Conservation (phyloP, 2,329 filamentous ascomycete genomes). For the Aspergillus chevalieri region DNA sequence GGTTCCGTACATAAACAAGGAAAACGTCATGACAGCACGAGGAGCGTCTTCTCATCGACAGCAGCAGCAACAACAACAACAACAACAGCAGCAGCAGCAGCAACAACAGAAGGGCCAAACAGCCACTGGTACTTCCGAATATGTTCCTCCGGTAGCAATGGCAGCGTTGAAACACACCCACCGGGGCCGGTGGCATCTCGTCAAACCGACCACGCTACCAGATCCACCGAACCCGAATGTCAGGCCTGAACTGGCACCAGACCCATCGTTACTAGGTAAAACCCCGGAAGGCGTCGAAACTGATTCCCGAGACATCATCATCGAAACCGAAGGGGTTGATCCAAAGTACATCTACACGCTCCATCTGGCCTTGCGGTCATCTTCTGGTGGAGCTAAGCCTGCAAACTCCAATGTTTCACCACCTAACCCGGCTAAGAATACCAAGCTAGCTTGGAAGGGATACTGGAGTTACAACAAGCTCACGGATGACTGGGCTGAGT, state of each 20-base stretch:
- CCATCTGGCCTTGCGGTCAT: conserved; percentile 61
- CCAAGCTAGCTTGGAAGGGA: conserved; percentile 79
- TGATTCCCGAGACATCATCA: conserved; percentile 56
- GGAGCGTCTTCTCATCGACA: conserved; percentile 20
- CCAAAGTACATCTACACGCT: conserved; percentile 79
- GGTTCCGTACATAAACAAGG: conserved; percentile 72
- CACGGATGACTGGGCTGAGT: conserved; percentile 86
- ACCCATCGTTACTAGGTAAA: conserved; percentile 8
- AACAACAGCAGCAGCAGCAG: conserved; percentile 34
- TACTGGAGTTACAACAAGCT: conserved; percentile 88
- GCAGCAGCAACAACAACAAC: conserved; percentile 31
- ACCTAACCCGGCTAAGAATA: conserved; percentile 59
- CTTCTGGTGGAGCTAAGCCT: conserved; percentile 41
- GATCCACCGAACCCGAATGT: conserved; percentile 13
- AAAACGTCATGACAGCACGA: conserved; percentile 50
- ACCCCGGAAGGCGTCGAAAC: conserved; percentile 10
- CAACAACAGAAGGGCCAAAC: conserved; percentile 33
- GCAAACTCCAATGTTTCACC: conserved; percentile 35
- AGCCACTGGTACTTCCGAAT: conserved; percentile 19
- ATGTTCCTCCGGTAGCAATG: conserved; percentile 34
- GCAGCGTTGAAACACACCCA: conserved; percentile 64
- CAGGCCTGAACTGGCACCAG: conserved; percentile 30
- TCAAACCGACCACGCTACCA: conserved; percentile 39
- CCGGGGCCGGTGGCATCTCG: conserved; percentile 60
- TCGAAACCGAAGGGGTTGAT: conserved; percentile 81